Evolutionary conservation across 192 early-diverging fungal genomes (phyloP).

Genomic region (Backusella circina): DNA sequence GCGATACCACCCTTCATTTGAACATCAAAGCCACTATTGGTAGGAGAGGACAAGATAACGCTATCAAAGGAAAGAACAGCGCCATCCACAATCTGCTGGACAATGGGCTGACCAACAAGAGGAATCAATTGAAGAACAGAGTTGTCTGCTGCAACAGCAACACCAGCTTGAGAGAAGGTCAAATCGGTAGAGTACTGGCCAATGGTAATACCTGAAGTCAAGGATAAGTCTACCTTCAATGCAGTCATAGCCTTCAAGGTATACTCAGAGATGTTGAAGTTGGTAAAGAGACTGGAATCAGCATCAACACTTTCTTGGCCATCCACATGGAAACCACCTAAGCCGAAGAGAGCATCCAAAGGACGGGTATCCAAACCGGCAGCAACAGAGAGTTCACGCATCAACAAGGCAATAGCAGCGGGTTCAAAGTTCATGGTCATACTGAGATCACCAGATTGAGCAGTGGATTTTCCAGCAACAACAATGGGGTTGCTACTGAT

Average conservation of each 20-base stretch:
- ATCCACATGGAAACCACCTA: slow-evolving; percentile 35
- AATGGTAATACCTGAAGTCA: slow-evolving; percentile 39
- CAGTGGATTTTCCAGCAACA: slow-evolving; percentile 39
- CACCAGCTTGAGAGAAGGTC: slow-evolving; percentile 35
- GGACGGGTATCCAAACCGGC: slow-evolving; percentile 41
- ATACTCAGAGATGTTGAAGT: slow-evolving; percentile 44
- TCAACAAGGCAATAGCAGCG: slow-evolving; percentile 39
- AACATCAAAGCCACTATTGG: slow-evolving; percentile 40
- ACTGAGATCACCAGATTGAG: slow-evolving; percentile 20
- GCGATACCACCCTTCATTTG: slow-evolving; percentile 42
- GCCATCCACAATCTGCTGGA: slow-evolving; percentile 45
- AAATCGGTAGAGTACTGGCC: slow-evolving; percentile 48
- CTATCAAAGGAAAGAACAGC: slow-evolving; percentile 35
- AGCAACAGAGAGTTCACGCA: slow-evolving; percentile 39
- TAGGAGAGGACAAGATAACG: slow-evolving; percentile 31
- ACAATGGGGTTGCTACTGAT: slow-evolving; percentile 37
- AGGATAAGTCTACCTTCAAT: slow-evolving; percentile 44
- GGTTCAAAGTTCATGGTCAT: slow-evolving; percentile 53
- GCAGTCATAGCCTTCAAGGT: slow-evolving; percentile 43
- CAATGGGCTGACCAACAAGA: slow-evolving; percentile 54
- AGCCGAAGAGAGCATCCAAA: slow-evolving; percentile 40
- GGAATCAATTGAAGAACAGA: slow-evolving; percentile 47
- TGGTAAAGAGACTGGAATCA: slow-evolving; percentile 30
- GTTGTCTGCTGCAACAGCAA: slow-evolving; percentile 43
- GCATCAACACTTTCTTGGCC: slow-evolving; percentile 26